Evolutionary conservation across 2,329 filamentous ascomycete genomes (phyloP), one percentile per base, ranked within the genome.

Genomic region (Graphilbum sp.): DNA sequence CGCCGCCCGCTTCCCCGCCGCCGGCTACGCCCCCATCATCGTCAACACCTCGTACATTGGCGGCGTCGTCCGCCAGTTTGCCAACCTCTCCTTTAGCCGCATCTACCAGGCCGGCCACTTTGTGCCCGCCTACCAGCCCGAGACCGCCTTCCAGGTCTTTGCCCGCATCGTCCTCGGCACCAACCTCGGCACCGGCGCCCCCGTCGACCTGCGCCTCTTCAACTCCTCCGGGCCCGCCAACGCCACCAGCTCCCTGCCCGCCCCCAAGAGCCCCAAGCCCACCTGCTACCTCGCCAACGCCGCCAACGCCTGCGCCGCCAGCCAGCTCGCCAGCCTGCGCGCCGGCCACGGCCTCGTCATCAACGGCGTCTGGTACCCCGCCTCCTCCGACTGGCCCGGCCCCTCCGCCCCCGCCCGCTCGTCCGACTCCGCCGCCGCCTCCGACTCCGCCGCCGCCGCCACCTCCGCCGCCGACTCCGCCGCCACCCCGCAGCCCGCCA

Each of bases 41-140:
- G 73, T 82, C 31, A 81, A 84, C 50, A 66, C 64, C 20, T 64
- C 67, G 7, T 79, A 79, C 55, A 71, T 75, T 50, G 81, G 72
- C 37, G 84, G 83, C 17, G 69, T 72, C 40, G 81, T 84, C 0
- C 70, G 82, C 4, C 81, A 90, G 54, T 82, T 73, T 48, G 82
- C 79, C 11, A 87, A 87, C 47, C 66, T 81, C 38, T 74, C 68
- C 15, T 81, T 81, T 52, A 72, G 70, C 38, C 66, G 76, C 8
- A 63, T 81, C 35, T 80, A 75, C 52, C 69, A 79, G 48, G 65
- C 75, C 15, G 75, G 77, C 2, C 76, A 81, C 48, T 66, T 72
- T 37, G 67, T 75, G 1, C 64, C 72, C 0, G 68, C 64, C 38
- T 73, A 72, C 49, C 73, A 78, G 54, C 74, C 73, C 12, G 60